A percentile compares a stretch with the other conserved stretches of the same genome.
phyloP scores from a whole-genome alignment of 257 asterid genomes.

The Solanum arcanum region DNA sequence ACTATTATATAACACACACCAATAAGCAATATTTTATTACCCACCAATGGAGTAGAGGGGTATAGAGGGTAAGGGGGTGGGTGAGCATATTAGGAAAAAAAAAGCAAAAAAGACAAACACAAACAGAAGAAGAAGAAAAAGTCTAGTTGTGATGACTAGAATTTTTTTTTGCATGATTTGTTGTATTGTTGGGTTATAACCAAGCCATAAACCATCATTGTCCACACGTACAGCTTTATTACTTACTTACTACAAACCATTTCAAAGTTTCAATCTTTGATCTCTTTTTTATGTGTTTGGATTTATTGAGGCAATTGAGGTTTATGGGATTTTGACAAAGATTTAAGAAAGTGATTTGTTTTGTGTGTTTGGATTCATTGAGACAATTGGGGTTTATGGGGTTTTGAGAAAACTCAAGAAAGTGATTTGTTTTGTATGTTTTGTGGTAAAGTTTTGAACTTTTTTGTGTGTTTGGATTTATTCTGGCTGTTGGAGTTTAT shows the following conservation, averaged over 20 bases:
- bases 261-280: background rate
- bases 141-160: slow-evolving; percentile 6
- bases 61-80: background rate
- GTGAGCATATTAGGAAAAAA: slow-evolving; percentile 2
- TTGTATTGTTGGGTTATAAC: slow-evolving; percentile 42
- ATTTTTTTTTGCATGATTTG: slow-evolving; percentile 22
- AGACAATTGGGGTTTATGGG: slow-evolving; percentile 7
- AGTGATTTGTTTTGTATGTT: background rate
- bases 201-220: slow-evolving; percentile 50
- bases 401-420: slow-evolving; percentile 6
- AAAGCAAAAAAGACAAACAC: slow-evolving; percentile 27
- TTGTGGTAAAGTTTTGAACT: background rate
- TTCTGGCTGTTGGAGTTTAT: slow-evolving; percentile 8
- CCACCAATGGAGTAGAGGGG: background rate
- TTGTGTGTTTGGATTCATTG: background rate
- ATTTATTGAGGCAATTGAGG: slow-evolving; percentile 5
- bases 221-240: slow-evolving; percentile 27
- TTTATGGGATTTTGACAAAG: slow-evolving; percentile 4
- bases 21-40: background rate
- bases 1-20: background rate
- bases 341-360: slow-evolving; percentile 6
- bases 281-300: background rate
- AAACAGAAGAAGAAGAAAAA: slow-evolving; percentile 11
- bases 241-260: background rate
- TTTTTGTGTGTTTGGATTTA: background rate